Conservation (phyloP, 2,329 filamentous ascomycete species). For the Calonectria crousiana region DNA sequence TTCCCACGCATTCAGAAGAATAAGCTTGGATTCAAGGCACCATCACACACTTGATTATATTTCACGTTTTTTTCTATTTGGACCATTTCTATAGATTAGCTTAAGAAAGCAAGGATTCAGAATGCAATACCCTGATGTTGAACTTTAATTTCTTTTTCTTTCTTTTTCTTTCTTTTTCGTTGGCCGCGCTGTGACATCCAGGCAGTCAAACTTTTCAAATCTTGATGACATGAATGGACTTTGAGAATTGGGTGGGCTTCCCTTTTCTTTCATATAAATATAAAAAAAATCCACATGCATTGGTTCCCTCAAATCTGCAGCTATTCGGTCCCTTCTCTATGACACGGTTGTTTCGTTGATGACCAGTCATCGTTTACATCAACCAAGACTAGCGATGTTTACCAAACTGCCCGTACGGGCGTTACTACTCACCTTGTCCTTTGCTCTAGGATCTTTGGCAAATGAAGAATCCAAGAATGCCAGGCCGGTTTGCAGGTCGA, state of each 20-base stretch:
- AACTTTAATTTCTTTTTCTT: not conserved
- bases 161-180: not conserved
- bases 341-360: no score
- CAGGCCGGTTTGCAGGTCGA: not conserved
- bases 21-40: constrained; percentile 74
- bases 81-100: no score
- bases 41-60: constrained; percentile 23
- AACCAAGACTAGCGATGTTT: not conserved
- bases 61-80: not conserved
- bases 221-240: no score
- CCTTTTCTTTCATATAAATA: not conserved
- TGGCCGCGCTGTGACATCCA: not conserved
- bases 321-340: not conserved
- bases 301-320: not conserved
- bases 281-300: not conserved
- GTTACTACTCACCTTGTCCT: not conserved
- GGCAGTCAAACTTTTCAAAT: not conserved
- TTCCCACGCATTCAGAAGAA: constrained; percentile 83
- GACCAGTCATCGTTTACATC: not conserved
- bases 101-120: not conserved
- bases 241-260: not conserved
- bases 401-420: not conserved
- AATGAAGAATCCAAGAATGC: not conserved
- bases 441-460: not conserved
- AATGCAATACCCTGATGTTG: not conserved